These are phyloP conservation scores for Aspergillus amoenus DNA, from an alignment of 2,329 filamentous ascomycete genomes.

Conservation along the genomic window DNA sequence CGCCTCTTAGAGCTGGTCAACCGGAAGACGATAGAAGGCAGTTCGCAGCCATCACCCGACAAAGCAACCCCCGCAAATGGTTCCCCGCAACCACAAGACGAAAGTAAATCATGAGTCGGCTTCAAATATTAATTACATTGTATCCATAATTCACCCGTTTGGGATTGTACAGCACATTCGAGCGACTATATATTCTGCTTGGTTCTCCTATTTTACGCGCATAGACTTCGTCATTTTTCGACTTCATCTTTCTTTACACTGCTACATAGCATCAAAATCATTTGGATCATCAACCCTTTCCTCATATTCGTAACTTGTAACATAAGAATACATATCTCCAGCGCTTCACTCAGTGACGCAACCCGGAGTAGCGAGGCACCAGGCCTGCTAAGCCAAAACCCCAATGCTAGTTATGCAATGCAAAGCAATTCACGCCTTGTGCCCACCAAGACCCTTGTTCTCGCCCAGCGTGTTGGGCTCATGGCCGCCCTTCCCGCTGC, in stretches of 20 bases:
- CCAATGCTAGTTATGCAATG: not conserved
- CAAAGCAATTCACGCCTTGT: constrained; percentile 10
- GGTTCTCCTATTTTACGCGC: not conserved
- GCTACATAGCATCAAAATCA: not conserved
- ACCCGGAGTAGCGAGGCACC: not conserved
- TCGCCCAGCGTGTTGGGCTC: constrained; percentile 36
- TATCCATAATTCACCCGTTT: constrained; percentile 6
- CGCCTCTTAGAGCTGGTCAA: constrained; percentile 58
- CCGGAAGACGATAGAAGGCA: constrained; percentile 34
- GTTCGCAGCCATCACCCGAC: constrained; percentile 3
- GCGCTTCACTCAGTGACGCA: constrained; percentile 2
- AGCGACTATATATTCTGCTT: not conserved
- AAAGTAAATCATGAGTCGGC: not conserved
- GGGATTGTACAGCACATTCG: constrained; percentile 10
- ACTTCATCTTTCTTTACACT: too few relatives aligned
- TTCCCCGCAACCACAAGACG: constrained; percentile 8
- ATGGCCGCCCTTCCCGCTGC: constrained; percentile 40
- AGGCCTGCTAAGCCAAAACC: not conserved
- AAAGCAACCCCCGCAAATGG: not conserved
- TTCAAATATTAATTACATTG: constrained; percentile 4
- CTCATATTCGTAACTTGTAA: not conserved
- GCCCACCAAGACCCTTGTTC: constrained; percentile 33
- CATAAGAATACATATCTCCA: not conserved
- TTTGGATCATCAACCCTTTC: not conserved
- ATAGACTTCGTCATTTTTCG: not conserved